A percentile compares a stretch with the other conserved stretches of the same genome.
These are phyloP conservation scores for Dalechampia spathulata DNA, from an alignment of 441 rosid genomes.

Conservation along the genomic window DNA sequence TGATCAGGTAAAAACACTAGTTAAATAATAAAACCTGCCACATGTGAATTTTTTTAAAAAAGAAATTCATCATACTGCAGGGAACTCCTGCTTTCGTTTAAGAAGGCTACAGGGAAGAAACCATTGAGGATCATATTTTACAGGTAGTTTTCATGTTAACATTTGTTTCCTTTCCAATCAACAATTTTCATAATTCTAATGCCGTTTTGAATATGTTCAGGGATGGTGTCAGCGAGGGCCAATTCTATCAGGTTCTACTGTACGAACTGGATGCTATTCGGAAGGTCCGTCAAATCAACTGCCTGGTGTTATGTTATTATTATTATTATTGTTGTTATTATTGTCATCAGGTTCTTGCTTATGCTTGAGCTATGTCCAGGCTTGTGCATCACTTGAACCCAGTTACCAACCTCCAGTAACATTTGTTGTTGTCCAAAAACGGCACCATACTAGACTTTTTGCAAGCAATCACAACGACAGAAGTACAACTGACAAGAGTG, in stretches of 20 bases:
- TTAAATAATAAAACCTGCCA: not conserved
- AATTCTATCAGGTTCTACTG: slow-evolving; percentile 5
- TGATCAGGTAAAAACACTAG: slow-evolving; percentile 2
- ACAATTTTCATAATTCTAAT: not conserved
- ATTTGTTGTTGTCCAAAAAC: slow-evolving; percentile 7
- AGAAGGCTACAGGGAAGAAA: slow-evolving; percentile 6
- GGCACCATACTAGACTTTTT: slow-evolving; percentile 11
- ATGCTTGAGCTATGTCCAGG: not conserved
- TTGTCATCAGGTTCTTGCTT: not conserved
- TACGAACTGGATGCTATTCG: slow-evolving; percentile 9
- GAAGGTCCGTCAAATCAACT: not conserved
- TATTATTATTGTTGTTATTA: not conserved
- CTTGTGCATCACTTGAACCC: slow-evolving; percentile 9
- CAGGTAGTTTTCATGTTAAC: not conserved
- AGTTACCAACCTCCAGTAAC: slow-evolving; percentile 12
- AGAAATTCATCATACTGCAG: not conserved
- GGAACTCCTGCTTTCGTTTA: slow-evolving; percentile 8
- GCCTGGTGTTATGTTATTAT: not conserved
- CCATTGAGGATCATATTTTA: slow-evolving; percentile 11
- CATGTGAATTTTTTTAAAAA: not conserved
- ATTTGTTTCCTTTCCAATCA: not conserved
- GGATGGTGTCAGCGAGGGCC: slow-evolving; percentile 11
- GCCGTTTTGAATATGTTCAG: not conserved
- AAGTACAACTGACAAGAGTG: slow-evolving; percentile 6
- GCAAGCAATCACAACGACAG: slow-evolving; percentile 8